These are phyloP conservation scores for Phaeosphaeriaceae sp. DNA, from an alignment of 2,329 filamentous ascomycete genomes.

Conservation along the genomic window DNA sequence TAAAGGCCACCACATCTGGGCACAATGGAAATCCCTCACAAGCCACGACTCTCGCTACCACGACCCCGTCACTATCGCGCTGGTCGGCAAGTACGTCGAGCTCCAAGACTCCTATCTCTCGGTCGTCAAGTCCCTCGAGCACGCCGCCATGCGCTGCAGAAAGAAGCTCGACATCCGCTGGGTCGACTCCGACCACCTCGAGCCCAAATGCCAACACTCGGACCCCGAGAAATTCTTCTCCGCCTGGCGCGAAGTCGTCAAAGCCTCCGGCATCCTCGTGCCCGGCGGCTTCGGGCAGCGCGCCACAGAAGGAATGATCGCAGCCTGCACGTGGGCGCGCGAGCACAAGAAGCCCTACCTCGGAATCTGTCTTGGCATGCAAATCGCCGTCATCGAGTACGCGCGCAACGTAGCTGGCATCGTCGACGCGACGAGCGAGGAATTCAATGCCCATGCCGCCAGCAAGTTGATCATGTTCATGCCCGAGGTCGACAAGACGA, in stretches of 20 bases:
- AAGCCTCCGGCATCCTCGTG: constrained; percentile 72
- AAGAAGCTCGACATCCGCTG: constrained; percentile 81
- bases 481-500: constrained; percentile 83
- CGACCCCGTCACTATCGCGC: constrained; percentile 77
- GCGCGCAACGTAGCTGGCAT: constrained; percentile 78
- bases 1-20: constrained; percentile 76
- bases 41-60: constrained; percentile 70
- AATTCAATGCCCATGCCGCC: constrained; percentile 66
- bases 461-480: constrained; percentile 86
- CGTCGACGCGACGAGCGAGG: constrained; percentile 62
- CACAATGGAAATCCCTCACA: constrained; percentile 78
- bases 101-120: constrained; percentile 87
- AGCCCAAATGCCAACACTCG: constrained; percentile 67
- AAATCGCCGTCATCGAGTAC: constrained; percentile 89
- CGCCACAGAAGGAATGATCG: constrained; percentile 90
- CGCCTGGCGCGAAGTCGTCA: constrained; percentile 82
- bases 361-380: constrained; percentile 91
- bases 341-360: constrained; percentile 82
- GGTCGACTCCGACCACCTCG: constrained; percentile 86
- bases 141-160: constrained; percentile 85
- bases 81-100: constrained; percentile 91
- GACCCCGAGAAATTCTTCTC: constrained; percentile 81
- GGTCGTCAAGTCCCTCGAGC: constrained; percentile 86
- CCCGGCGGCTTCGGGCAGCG: constrained; percentile 83
- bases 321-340: constrained; percentile 85